Evolutionary conservation across 768 basidiomycete species (phyloP).

Genomic region (Mycena maculata): DNA sequence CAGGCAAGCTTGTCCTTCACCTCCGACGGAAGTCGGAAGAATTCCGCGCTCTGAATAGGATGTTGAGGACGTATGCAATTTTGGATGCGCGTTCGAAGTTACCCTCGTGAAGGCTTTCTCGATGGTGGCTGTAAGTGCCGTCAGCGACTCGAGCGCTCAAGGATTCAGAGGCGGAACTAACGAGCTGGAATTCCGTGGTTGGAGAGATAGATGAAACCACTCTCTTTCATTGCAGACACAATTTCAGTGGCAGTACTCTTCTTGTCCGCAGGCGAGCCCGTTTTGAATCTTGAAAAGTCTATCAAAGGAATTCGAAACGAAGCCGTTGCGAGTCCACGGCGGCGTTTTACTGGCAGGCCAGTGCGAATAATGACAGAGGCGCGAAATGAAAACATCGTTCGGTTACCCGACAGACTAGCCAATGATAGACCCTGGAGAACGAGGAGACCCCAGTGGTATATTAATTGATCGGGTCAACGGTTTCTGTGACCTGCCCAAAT

Average conservation of each 20-base stretch:
- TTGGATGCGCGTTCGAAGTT: not conserved
- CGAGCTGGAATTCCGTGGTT: conserved; percentile 76
- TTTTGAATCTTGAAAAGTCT: conserved; percentile 77
- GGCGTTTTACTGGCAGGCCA: conserved; percentile 30
- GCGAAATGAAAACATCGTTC: conserved; percentile 42
- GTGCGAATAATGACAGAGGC: conserved; percentile 37
- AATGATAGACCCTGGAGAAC: not conserved
- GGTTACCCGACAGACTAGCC: not conserved
- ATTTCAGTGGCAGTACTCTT: conserved; percentile 73
- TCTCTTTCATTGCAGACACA: conserved; percentile 81
- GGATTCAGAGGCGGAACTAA: conserved; percentile 37
- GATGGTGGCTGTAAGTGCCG: conserved; percentile 54
- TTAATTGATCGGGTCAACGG: too few relatives aligned
- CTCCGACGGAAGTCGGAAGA: conserved; percentile 74
- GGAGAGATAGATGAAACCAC: conserved; percentile 83
- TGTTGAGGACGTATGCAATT: conserved; percentile 11
- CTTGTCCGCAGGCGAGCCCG: conserved; percentile 65
- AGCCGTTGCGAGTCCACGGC: conserved; percentile 44
- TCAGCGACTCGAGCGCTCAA: not conserved
- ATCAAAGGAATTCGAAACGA: conserved; percentile 78
- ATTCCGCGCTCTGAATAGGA: conserved; percentile 73
- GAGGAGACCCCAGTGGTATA: too few relatives aligned
- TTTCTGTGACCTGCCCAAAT: too few relatives aligned
- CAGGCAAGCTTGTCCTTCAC: conserved; percentile 77
- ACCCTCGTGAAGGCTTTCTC: conserved; percentile 76